Evolutionary conservation across 1,284 basidiomycete genomes (phyloP), one percentile per base, ranked within the genome.

Genomic region (Ustilago xerochloae): DNA sequence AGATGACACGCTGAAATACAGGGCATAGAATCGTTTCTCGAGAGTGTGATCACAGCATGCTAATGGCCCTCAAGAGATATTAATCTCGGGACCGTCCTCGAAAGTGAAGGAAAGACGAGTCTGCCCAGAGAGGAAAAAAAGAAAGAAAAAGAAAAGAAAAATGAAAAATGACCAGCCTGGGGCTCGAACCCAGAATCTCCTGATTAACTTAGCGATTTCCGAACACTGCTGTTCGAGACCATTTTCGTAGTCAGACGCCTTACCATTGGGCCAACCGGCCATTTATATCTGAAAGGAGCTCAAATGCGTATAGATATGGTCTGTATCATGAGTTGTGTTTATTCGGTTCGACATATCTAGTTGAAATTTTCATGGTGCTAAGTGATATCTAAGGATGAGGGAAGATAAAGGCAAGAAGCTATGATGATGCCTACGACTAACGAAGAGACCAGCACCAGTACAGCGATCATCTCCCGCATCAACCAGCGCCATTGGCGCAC

Each of bases 251-350:
- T 75, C 72, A 75, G 72, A 75, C 72, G 72, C 72, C 72, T 75
- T 75, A 75, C 72, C 72, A 75, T 75, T 75, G 72, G 72, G 72
- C 72, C 72, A 75, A 75, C 72, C 72, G 63, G 72, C 72, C 72
- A 35, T 30, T 38, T 35, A 7, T 33, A 35, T 22, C 18, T 26
- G 10, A 18, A 22, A 5, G 1, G 9, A 3, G 16, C 10, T 6
- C 18, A n/a, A 30, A 30, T 47, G 45, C 13, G 18, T 47, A 47
- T 26, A n/a, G n/a, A 24, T 45, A 18, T 10, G 15, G 15, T 9
- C n/a, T 18, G 7, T 18, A n/a, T 10, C 9, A 39, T 39, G 38
- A n/a, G n/a, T n/a, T n/a, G n/a, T n/a, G n/a, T n/a, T n/a, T n/a
- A n/a, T n/a, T n/a, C n/a, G n/a, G n/a, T n/a, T n/a, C n/a, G n/a